Evolutionary conservation across 2,329 filamentous ascomycete species (phyloP), one percentile per base, ranked within the genome.

Genomic region (Fusarium dlaminii): DNA sequence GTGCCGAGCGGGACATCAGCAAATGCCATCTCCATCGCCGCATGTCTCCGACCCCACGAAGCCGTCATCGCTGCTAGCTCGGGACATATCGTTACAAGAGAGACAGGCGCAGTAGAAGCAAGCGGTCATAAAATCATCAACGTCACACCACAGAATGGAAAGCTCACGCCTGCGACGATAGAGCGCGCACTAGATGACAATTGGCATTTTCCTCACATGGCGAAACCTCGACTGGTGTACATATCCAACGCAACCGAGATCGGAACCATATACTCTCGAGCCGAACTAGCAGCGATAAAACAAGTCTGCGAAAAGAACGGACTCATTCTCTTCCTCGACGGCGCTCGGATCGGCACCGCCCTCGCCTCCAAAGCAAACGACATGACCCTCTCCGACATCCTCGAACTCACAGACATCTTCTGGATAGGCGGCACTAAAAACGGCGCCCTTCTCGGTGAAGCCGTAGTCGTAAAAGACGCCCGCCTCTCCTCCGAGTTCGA

Each of bases 351-450:
- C 24, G 82, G 82, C 5, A 75, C 81, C 2, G 86, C 86, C 0
- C 74, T 88, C 17, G 81, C 83, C 4, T 85, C 86, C 0, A 77
- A 73, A 15, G 78, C 76, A 29, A 87, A 85, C 43, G 84, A 87
- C 63, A 75, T 87, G 77, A 83, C 81, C 0, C 79, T 86, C 10
- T 71, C 73, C 1, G 86, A 88, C 60, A 77, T 88, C 11, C 76
- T 86, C 4, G 83, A 86, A 9, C 73, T 87, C 45, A 86, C 84
- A 0, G 86, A 88, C 62, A 86, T 88, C 27, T 88, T 88, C 79
- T 88, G 86, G 86, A 87, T 88, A 42, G 86, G 86, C 7, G 86
- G 86, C 0, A 88, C 86, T 9, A 88, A 88, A 70, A 86, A 86
- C 69, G 86, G 86, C 2, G 86, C 86, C 0, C 73, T 88, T 8